Evolutionary conservation across 2,329 filamentous ascomycete genomes (phyloP).

Genomic region (Septoria linicola): DNA sequence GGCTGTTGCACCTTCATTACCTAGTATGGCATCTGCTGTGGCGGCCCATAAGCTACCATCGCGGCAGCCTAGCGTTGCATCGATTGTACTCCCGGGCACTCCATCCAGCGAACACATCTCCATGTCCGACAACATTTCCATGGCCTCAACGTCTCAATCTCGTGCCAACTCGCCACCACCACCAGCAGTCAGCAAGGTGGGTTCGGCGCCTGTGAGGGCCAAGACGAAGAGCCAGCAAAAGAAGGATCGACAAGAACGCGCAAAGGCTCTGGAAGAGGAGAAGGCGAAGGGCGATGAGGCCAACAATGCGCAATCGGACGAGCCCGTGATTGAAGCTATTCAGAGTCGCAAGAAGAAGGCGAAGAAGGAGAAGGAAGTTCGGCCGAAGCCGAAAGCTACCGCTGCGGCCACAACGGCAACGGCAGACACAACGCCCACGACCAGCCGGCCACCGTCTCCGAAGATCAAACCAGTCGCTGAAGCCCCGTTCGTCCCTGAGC

Average conservation of each 20-base stretch:
- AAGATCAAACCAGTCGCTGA: constrained; percentile 7
- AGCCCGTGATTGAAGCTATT: constrained; percentile 66
- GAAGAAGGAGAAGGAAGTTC: constrained; percentile 58
- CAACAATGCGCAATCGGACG: constrained; percentile 43
- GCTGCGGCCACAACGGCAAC: constrained; percentile 28
- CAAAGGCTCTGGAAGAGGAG: constrained; percentile 47
- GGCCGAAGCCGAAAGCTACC: constrained; percentile 31
- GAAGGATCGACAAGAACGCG: constrained; percentile 56
- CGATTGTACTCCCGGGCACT: constrained; percentile 66
- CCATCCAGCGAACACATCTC: constrained; percentile 72
- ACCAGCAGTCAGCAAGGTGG: constrained; percentile 60
- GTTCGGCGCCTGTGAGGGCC: constrained; percentile 64
- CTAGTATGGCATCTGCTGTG: constrained; percentile 37
- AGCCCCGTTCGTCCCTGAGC: constrained; percentile 12
- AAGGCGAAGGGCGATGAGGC: constrained; percentile 54
- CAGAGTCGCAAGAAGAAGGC: constrained; percentile 81
- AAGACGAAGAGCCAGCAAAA: constrained; percentile 78
- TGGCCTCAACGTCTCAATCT: constrained; percentile 70
- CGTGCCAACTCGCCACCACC: constrained; percentile 69
- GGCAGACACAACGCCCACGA: constrained; percentile 32
- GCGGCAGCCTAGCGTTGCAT: constrained; percentile 56
- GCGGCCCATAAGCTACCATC: constrained; percentile 45
- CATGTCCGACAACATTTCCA: constrained; percentile 65
- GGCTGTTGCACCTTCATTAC: constrained; percentile 37
- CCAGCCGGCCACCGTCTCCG: constrained; percentile 34